Evolutionary conservation across 768 basidiomycete species (phyloP).

Genomic region (Hypholoma sublateritium): DNA sequence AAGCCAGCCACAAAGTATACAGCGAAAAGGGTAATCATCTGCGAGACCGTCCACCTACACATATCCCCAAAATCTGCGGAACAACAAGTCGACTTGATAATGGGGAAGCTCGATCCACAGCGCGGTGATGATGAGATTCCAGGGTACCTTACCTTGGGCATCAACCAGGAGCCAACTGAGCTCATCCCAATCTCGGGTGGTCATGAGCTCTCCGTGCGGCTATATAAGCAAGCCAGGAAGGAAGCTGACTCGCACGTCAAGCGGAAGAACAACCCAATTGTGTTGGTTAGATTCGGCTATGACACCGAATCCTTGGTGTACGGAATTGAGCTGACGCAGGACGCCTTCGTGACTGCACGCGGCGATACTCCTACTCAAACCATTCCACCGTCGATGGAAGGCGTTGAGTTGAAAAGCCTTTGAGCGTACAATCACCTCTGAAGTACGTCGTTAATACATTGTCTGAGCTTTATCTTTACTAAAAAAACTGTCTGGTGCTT

Average conservation of each 20-base stretch:
- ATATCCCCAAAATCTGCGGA: slow-evolving; percentile 1
- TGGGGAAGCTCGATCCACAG: neutral
- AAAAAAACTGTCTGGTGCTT: neutral
- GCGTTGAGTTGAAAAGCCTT: neutral
- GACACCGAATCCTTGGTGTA: neutral
- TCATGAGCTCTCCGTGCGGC: neutral
- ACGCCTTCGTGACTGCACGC: slow-evolving; percentile 8
- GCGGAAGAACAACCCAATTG: slow-evolving; percentile 4
- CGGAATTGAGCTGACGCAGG: slow-evolving; percentile 8
- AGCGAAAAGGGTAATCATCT: neutral
- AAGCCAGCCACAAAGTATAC: neutral
- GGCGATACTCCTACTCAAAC: neutral
- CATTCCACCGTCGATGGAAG: neutral
- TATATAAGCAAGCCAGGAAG: slow-evolving; percentile 4
- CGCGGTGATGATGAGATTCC: slow-evolving; percentile 5
- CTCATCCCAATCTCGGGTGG: slow-evolving; percentile 2
- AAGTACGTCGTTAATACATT: neutral
- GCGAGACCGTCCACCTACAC: slow-evolving; percentile 6
- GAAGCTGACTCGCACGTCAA: neutral
- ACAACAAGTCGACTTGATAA: neutral
- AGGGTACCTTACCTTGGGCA: slow-evolving; percentile 5
- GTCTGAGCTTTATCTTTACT: neutral
- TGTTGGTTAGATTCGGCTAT: slow-evolving; percentile 9
- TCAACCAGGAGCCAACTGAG: slow-evolving; percentile 4
- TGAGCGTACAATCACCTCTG: neutral